Evolutionary conservation across 495 filamentous ascomycete genomes (phyloP).

Genomic region (Penicillium lividum): DNA sequence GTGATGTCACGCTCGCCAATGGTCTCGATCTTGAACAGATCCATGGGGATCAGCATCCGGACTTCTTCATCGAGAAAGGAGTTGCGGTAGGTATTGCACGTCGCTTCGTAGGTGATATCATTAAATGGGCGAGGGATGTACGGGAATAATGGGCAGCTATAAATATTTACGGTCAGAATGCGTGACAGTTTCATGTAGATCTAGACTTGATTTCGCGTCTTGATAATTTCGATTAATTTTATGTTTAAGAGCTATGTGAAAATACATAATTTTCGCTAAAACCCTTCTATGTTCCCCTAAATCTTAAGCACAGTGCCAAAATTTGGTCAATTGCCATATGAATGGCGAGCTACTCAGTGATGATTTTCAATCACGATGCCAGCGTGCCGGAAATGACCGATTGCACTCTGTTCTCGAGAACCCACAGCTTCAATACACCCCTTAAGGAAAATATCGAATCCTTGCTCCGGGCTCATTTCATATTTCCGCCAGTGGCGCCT

Average conservation of each 20-base stretch:
- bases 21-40: slow-evolving; percentile 29
- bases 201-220: no score
- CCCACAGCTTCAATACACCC: slow-evolving; percentile 6
- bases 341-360: no score
- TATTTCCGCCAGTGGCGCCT: slow-evolving; percentile 5
- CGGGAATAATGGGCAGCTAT: slow-evolving; percentile 2
- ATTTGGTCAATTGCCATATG: no score
- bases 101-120: slow-evolving; percentile 28
- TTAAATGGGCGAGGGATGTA: slow-evolving; percentile 22
- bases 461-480: slow-evolving; percentile 8
- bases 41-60: slow-evolving; percentile 24
- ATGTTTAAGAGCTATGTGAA: no score
- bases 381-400: slow-evolving; percentile 8
- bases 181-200: neutral
- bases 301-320: no score
- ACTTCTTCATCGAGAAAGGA: slow-evolving; percentile 24
- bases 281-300: no score
- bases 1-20: slow-evolving; percentile 21
- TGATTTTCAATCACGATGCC: slow-evolving; percentile 7
- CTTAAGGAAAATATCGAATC: slow-evolving; percentile 4
- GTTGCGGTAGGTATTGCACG: slow-evolving; percentile 21
- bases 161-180: neutral
- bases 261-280: no score
- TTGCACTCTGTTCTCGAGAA: neutral
- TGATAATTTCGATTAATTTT: no score